Evolutionary conservation across 371 early-diverging fungal genomes (phyloP).

Genomic region (Mortierella sp.): DNA sequence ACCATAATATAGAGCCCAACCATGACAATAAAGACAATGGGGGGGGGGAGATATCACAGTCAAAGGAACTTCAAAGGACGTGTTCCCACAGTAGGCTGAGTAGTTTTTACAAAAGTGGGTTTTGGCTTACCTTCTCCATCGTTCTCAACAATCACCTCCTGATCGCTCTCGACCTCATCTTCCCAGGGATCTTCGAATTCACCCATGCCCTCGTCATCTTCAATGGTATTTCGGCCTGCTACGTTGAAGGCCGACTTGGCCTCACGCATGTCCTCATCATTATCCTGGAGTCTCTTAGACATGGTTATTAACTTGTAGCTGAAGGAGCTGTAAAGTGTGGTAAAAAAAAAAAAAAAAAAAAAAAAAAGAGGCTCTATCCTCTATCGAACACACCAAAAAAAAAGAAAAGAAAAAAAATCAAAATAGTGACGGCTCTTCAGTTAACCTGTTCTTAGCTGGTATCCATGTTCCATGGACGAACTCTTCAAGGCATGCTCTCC

Average conservation of each 20-base stretch:
- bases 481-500: not conserved
- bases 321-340: constrained; percentile 6
- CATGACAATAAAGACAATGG: too few species aligned
- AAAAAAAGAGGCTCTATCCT: constrained; percentile 8
- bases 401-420: constrained; percentile 3
- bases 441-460: not conserved
- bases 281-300: constrained; percentile 69
- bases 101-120: not conserved
- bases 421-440: constrained; percentile 14
- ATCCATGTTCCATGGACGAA: not conserved
- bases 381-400: not conserved
- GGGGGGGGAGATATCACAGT: too few species aligned
- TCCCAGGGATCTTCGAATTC: constrained; percentile 97
- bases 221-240: constrained; percentile 48
- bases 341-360: not conserved
- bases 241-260: constrained; percentile 58
- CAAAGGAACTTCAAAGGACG: too few species aligned
- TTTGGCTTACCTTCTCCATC: constrained; percentile 46
- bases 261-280: constrained; percentile 61
- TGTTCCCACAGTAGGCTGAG: not conserved
- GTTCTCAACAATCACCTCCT: constrained; percentile 63
- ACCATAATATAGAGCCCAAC: too few species aligned
- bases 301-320: constrained; percentile 46
- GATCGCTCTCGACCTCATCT: constrained; percentile 90
- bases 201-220: constrained; percentile 82